These are phyloP conservation scores for Aquanectria penicillioides DNA, from an alignment of 2,329 filamentous ascomycete species.

Conservation along the genomic window DNA sequence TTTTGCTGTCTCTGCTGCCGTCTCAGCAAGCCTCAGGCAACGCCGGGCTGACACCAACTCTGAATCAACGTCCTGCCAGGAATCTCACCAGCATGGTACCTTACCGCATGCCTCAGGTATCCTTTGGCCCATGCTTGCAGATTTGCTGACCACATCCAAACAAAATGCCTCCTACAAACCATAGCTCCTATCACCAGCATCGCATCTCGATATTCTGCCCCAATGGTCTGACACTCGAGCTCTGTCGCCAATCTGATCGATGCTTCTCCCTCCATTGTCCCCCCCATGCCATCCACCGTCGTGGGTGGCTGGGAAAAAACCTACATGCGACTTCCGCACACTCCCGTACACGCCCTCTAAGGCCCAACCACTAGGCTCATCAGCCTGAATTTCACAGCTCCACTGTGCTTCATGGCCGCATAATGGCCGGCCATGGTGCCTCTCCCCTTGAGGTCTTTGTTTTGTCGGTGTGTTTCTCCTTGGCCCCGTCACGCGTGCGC, in stretches of 20 bases:
- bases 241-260: slow-evolving; percentile 32
- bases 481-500: slow-evolving; percentile 42
- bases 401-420: slow-evolving; percentile 50
- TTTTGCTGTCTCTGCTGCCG: too few species aligned
- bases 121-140: background rate
- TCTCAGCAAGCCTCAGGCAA: too few species aligned
- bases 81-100: background rate
- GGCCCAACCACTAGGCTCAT: slow-evolving; percentile 39
- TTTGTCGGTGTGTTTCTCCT: slow-evolving; percentile 50
- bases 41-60: too few species aligned
- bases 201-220: slow-evolving; percentile 24
- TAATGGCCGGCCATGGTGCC: slow-evolving; percentile 44
- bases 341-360: slow-evolving; percentile 34
- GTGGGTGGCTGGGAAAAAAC: slow-evolving; percentile 37
- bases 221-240: slow-evolving; percentile 33
- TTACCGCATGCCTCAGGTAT: slow-evolving; percentile 9
- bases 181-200: slow-evolving; percentile 21
- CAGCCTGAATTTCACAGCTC: slow-evolving; percentile 42
- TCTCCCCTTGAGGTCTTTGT: slow-evolving; percentile 39
- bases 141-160: slow-evolving; percentile 20
- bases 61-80: too few species aligned
- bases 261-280: slow-evolving; percentile 28
- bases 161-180: slow-evolving; percentile 7
- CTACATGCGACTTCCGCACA: slow-evolving; percentile 32
- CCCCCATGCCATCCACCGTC: slow-evolving; percentile 27